Conservation (phyloP, 1,284 basidiomycete genomes). For the Pseudozyma thailandica region DNA sequence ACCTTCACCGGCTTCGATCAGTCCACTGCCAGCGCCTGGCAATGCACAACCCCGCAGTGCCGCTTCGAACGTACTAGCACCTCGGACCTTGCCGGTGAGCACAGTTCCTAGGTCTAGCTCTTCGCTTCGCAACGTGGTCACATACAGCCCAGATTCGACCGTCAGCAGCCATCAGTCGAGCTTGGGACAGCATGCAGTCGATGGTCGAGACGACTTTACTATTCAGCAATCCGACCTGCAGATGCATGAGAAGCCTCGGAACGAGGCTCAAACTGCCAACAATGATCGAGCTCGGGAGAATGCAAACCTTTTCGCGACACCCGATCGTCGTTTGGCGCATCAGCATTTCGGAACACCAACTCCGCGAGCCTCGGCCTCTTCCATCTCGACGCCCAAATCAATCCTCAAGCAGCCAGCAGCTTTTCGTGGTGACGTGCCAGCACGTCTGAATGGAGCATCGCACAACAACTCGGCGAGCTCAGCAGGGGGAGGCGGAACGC, state of each 20-base stretch:
- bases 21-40: background rate
- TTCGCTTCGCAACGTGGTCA: constrained; percentile 45
- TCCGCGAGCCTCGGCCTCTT: constrained; percentile 24
- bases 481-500: constrained; percentile 27
- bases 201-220: constrained; percentile 12
- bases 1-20: background rate
- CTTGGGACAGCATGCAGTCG: constrained; percentile 7
- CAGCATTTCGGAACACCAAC: constrained; percentile 30
- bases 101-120: constrained; percentile 42
- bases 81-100: constrained; percentile 15
- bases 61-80: constrained; percentile 13
- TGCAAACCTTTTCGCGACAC: constrained; percentile 23
- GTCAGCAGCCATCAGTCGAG: constrained; percentile 34
- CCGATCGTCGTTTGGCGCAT: constrained; percentile 25
- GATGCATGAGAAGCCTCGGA: background rate
- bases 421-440: constrained; percentile 13
- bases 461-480: constrained; percentile 20
- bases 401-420: constrained; percentile 43
- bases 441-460: constrained; percentile 13
- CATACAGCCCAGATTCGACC: constrained; percentile 44
- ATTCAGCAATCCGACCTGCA: constrained; percentile 7
- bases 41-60: background rate
- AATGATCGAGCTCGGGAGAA: constrained; percentile 19
- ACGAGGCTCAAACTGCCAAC: constrained; percentile 17
- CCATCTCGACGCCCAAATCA: constrained; percentile 39